Percentiles rank a stretch among this genome's conserved stretches.
Evolutionary conservation across 2,329 filamentous ascomycete genomes (phyloP).

Genomic region (Alternaria infectoria): DNA sequence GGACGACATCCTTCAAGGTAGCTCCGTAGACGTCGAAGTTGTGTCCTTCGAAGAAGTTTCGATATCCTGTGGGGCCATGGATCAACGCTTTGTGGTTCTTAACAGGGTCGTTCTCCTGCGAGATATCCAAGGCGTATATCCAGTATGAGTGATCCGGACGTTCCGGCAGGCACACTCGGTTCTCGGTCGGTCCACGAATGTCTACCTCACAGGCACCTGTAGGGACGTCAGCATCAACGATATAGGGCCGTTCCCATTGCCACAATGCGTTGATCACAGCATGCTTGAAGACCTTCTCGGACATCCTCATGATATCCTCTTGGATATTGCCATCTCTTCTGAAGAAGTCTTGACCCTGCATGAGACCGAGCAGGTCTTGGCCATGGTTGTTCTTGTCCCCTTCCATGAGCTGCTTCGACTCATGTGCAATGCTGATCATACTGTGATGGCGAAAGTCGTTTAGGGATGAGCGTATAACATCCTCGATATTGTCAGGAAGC

Average conservation of each 20-base stretch:
- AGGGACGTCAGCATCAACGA: not conserved
- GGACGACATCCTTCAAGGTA: slow-evolving; percentile 23
- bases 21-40: slow-evolving; percentile 18
- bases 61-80: slow-evolving; percentile 3
- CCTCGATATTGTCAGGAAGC: not conserved
- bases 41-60: not conserved
- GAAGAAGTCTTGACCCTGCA: not conserved
- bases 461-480: not conserved
- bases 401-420: not conserved
- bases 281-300: not conserved
- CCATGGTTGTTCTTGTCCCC: not conserved
- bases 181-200: not conserved
- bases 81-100: not conserved
- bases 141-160: not conserved
- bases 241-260: not conserved
- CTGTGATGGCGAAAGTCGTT: not conserved
- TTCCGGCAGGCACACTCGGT: not conserved
- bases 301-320: not conserved
- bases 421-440: not conserved
- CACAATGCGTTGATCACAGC: not conserved
- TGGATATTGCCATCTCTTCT: not conserved
- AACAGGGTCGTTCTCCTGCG: not conserved
- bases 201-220: not conserved
- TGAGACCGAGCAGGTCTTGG: not conserved
- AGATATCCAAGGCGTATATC: not conserved